A percentile compares a stretch with the other conserved stretches of the same genome.
Conservation (phyloP, 208 protist species). For the Crithidia expoeki region DNA sequence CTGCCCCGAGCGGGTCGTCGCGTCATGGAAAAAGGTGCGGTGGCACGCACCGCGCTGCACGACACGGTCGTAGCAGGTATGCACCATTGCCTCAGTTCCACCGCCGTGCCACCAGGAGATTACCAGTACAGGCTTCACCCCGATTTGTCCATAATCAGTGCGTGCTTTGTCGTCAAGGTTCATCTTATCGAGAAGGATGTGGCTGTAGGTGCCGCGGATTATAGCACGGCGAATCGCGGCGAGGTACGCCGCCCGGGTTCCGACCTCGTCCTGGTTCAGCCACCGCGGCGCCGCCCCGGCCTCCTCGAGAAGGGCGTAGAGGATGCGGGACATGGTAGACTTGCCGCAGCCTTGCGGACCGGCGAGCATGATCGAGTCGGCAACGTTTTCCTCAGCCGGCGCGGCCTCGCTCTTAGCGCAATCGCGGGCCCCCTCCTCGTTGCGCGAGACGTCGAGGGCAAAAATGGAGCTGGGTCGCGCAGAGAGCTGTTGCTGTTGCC, state of each 20-base stretch:
- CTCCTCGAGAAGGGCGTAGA: conserved; percentile 66
- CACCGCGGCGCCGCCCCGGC: conserved; percentile 57
- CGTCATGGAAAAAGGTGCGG: conserved; percentile 49
- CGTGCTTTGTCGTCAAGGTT: conserved; percentile 67
- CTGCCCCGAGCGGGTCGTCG: neutral
- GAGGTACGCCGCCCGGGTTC: conserved; percentile 55
- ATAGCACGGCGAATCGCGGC: conserved; percentile 47
- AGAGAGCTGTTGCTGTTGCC: conserved; percentile 24
- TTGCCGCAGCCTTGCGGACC: conserved; percentile 88
- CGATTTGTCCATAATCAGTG: conserved; percentile 38
- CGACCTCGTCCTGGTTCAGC: conserved; percentile 88
- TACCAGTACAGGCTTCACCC: conserved; percentile 38
- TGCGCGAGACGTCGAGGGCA: conserved; percentile 19
- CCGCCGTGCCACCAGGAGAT: conserved; percentile 56
- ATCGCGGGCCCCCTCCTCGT: conserved; percentile 8
- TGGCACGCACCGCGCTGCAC: conserved; percentile 56
- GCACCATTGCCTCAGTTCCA: conserved; percentile 47
- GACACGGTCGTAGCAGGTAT: conserved; percentile 68
- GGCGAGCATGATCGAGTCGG: conserved; percentile 64
- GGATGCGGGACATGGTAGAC: conserved; percentile 70
- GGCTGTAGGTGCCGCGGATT: conserved; percentile 44
- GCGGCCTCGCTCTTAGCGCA: conserved; percentile 13
- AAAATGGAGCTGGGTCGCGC: conserved; percentile 14
- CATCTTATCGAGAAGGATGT: conserved; percentile 88
- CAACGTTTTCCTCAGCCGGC: conserved; percentile 1